These are phyloP conservation scores for Besnoitia besnoiti DNA, from an alignment of 169 alveolate genomes.

Conservation along the genomic window DNA sequence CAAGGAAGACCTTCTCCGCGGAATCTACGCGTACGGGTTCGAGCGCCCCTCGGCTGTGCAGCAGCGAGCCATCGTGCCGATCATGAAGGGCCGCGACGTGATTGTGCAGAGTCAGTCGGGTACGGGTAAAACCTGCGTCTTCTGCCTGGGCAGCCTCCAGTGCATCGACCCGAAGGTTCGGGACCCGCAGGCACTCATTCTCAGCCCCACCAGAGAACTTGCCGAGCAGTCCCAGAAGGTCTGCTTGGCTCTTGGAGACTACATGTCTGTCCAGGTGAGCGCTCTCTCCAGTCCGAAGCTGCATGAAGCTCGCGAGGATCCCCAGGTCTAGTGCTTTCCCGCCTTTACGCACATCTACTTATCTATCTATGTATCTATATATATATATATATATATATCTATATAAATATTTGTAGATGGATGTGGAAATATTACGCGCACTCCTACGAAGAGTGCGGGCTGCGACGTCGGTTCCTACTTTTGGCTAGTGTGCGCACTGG, in stretches of 20 bases:
- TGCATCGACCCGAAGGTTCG: conserved; percentile 86
- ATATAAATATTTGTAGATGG: too few relatives aligned
- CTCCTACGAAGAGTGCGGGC: too few relatives aligned
- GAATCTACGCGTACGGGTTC: conserved; percentile 97
- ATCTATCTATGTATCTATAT: too few relatives aligned
- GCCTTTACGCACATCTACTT: too few relatives aligned
- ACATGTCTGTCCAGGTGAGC: conserved; percentile 88
- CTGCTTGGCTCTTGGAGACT: conserved; percentile 97
- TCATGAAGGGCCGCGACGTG: conserved; percentile 96
- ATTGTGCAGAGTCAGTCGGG: conserved; percentile 97
- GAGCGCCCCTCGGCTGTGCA: conserved; percentile 99
- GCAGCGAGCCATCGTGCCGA: conserved; percentile 98
- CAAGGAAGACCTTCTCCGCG: conserved; percentile 95
- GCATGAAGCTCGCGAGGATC: too few relatives aligned
- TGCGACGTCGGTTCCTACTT: neutral
- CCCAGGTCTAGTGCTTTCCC: too few relatives aligned
- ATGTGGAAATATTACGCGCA: too few relatives aligned
- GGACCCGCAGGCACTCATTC: conserved; percentile 85
- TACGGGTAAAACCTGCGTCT: conserved; percentile 99
- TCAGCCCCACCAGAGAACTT: conserved; percentile 98
- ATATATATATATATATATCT: too few relatives aligned
- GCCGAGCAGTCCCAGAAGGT: conserved; percentile 98
- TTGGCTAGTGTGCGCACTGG: too few relatives aligned
- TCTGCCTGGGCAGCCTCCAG: conserved; percentile 96
- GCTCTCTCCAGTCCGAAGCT: too few relatives aligned